Evolutionary conservation across 768 basidiomycete species (phyloP).

Genomic region (Boletus subparvulus): DNA sequence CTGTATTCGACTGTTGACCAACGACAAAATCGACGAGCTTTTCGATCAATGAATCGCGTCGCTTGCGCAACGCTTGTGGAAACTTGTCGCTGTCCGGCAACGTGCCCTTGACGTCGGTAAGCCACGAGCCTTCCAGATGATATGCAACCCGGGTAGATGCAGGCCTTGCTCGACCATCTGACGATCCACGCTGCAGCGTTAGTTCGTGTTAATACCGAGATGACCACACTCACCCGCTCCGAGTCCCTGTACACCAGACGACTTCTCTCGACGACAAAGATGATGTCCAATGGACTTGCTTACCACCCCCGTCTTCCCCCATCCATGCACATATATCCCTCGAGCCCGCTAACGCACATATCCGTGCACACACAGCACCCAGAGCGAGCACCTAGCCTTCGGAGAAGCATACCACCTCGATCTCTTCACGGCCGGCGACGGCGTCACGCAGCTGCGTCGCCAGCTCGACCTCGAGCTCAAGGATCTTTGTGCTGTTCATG

Average conservation of each 20-base stretch:
- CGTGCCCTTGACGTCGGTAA: slow-evolving; percentile 50
- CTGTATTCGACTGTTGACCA: slow-evolving; percentile 81
- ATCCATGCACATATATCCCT: slow-evolving; percentile 78
- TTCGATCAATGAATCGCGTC: slow-evolving; percentile 71
- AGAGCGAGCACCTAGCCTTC: slow-evolving; percentile 83
- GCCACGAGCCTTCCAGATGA: too few species aligned
- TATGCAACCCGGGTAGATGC: slow-evolving; percentile 71
- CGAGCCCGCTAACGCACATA: slow-evolving; percentile 63
- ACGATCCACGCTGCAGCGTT: not conserved
- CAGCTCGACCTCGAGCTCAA: slow-evolving; percentile 85
- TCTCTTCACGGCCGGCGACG: slow-evolving; percentile 78
- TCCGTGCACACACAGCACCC: slow-evolving; percentile 65
- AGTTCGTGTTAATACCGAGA: not conserved
- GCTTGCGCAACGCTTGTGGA: slow-evolving; percentile 56
- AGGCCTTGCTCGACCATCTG: slow-evolving; percentile 89
- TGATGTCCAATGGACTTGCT: slow-evolving; percentile 89
- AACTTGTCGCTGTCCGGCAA: slow-evolving; percentile 57
- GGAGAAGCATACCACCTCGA: slow-evolving; percentile 75
- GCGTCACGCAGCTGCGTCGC: slow-evolving; percentile 76
- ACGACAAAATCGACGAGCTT: slow-evolving; percentile 80
- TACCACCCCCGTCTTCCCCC: slow-evolving; percentile 89
- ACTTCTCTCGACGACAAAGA: slow-evolving; percentile 83
- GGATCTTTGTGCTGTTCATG: slow-evolving; percentile 83
- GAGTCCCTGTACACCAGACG: slow-evolving; percentile 90
- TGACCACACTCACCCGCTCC: slow-evolving; percentile 58